phyloP scores from a whole-genome alignment of 108 stramenopile genomes.

The Chaetoceros tenuissimus region DNA sequence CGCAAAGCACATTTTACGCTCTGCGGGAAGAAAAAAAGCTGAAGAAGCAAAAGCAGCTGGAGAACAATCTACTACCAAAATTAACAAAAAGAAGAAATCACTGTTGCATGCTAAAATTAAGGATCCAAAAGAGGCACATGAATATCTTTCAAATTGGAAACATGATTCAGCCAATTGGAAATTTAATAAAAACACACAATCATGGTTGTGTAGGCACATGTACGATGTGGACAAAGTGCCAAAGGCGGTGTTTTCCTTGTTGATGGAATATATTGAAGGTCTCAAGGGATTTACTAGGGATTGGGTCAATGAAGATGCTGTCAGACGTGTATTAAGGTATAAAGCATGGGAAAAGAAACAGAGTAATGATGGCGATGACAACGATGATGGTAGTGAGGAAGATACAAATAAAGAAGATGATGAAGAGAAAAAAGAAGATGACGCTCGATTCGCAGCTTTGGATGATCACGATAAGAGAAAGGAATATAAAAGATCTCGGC shows the following conservation, averaged over 20 bases:
- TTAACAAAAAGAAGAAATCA: too few species aligned
- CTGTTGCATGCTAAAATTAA: too few species aligned
- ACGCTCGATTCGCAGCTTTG: conserved; percentile 42
- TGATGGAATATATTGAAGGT: conserved; percentile 57
- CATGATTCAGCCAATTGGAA: conserved; percentile 58
- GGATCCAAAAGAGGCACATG: background rate
- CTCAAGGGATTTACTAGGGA: conserved; percentile 34
- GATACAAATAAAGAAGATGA: conserved; percentile 6
- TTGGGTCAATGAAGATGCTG: conserved; percentile 50
- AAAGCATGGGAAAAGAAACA: conserved; percentile 54
- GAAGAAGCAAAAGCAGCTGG: too few species aligned
- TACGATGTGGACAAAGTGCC: conserved; percentile 72
- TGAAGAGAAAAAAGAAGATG: conserved; percentile 16
- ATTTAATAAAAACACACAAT: conserved; percentile 93
- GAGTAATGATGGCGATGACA: conserved; percentile 1
- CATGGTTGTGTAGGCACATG: conserved; percentile 87
- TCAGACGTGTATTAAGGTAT: conserved; percentile 51
- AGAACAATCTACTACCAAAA: too few species aligned
- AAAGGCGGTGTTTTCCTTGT: conserved; percentile 45
- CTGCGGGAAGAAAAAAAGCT: too few species aligned
- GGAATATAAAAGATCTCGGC: conserved; percentile 74
- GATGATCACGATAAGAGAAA: conserved; percentile 72
- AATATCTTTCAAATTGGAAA: conserved; percentile 59
- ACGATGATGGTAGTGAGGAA: conserved; percentile 9
- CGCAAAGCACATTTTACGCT: too few species aligned